A percentile compares a stretch with the other conserved stretches of the same genome.
Conservation (phyloP, 1,284 basidiomycete species). For the Pisolithus thermaeus region DNA sequence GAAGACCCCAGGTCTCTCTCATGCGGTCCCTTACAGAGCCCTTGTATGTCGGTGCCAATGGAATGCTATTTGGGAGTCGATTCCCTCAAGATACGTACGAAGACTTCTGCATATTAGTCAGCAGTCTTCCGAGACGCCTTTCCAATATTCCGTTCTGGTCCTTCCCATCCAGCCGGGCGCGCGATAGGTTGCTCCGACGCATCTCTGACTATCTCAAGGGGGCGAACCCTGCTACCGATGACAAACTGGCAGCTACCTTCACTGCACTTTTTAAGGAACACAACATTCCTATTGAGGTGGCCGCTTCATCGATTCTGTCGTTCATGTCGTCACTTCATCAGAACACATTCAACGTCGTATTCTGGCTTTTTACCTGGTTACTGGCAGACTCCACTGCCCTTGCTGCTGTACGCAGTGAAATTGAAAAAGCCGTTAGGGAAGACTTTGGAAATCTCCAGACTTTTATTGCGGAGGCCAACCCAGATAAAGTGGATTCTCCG, state of each 20-base stretch:
- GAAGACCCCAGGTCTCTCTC: not conserved
- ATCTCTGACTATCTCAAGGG: constrained; percentile 13
- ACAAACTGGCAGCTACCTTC: constrained; percentile 10
- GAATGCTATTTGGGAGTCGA: constrained; percentile 13
- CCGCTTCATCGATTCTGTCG: constrained; percentile 15
- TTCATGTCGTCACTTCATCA: constrained; percentile 22
- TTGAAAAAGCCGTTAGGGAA: constrained; percentile 12
- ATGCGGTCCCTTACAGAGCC: constrained; percentile 12
- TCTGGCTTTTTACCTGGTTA: constrained; percentile 18
- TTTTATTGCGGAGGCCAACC: constrained; percentile 8
- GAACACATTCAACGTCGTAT: constrained; percentile 16
- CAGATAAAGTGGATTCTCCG: constrained; percentile 13
- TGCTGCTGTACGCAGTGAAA: constrained; percentile 14
- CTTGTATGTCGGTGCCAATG: constrained; percentile 15
- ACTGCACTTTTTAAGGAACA: constrained; percentile 16
- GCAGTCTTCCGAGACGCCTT: constrained; percentile 17
- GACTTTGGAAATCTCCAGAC: constrained; percentile 11
- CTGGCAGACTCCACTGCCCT: constrained; percentile 11
- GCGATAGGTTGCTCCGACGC: constrained; percentile 6
- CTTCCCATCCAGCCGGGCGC: constrained; percentile 15
- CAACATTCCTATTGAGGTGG: constrained; percentile 12
- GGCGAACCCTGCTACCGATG: constrained; percentile 5
- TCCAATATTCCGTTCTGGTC: constrained; percentile 8
- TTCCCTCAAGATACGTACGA: constrained; percentile 16
- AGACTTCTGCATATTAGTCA: constrained; percentile 17